Base-by-base conservation (phyloP, 2,329 filamentous ascomycete species). In the Cercospora beticola region DNA sequence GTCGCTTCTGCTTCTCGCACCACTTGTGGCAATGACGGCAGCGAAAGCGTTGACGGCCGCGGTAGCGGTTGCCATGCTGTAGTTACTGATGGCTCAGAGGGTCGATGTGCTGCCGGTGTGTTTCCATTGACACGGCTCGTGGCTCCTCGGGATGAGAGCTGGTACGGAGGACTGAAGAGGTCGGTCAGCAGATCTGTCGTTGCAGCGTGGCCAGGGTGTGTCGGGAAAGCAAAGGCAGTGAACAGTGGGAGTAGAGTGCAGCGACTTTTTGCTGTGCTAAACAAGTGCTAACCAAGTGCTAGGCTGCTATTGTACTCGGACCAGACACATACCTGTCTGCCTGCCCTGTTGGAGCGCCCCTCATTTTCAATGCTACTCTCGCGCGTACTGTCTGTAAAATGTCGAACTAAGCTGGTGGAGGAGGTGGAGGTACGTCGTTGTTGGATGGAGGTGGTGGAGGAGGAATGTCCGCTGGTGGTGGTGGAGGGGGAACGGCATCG, bases 401-500 rank as follows among this genome's bases (percentile, higher is more conserved):
- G 12, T 26, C 54, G 54, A 28, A 30, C 61, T 64, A 64, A 62
- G 60, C 60, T 49, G 60, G 60, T 6, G 60, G 60, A 33, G 57
- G 57, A 21, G 57, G 57, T 60, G 57, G 57, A 60, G 33, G 28
- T 23, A 33, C 31, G 57, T 60, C 57, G 57, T 40, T 52, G 46
- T 52, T 60, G 21, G 71, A 66, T 57, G 86, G 86, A 43, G 88
- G 88, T 26, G 90, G 89, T 23, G 88, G 89, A 14, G 87, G 89
- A 43, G 89, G 88, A 67, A 89, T 86, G 71, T 88, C 88, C 72
- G 84, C 83, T 65, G 84, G 85, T 69, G 87, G 86, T 26, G 87
- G 86, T 33, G 77, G 76, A 33, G 81, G 76, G 68, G 84, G 81
- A 67, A 83, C 73, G 3, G 73, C 71, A 63, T 71, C 74, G 64